A percentile compares a stretch with the other conserved stretches of the same genome.
Conservation (phyloP, 2,329 filamentous ascomycete genomes). For the Rhinocladiella mackenziei region DNA sequence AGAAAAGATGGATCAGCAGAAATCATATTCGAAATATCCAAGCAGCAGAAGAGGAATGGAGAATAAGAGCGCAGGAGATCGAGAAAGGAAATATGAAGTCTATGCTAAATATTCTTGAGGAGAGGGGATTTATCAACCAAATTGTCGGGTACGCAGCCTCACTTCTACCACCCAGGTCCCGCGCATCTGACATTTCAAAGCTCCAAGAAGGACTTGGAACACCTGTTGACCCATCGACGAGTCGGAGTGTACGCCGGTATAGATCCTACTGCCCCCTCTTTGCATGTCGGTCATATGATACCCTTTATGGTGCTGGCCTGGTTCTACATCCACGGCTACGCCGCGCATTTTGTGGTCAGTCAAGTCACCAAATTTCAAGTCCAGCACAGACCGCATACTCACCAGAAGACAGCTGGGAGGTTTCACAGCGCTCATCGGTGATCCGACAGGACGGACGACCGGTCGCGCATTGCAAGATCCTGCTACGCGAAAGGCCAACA, state of each 20-base stretch:
- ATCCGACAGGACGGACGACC: conserved; percentile 44
- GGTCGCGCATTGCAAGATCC: conserved; percentile 38
- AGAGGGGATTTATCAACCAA: conserved; percentile 45
- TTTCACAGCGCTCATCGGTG: conserved; percentile 45
- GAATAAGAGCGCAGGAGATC: conserved; percentile 40
- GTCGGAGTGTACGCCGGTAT: conserved; percentile 47
- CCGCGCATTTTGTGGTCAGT: conserved; percentile 44
- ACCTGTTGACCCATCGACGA: conserved; percentile 44
- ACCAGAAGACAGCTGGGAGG: conserved; percentile 42
- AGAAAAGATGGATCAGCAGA: conserved; percentile 38
- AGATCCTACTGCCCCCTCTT: conserved; percentile 48
- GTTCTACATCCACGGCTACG: conserved; percentile 48
- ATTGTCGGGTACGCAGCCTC: conserved; percentile 41
- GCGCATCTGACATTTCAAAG: conserved; percentile 29
- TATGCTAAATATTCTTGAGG: conserved; percentile 44
- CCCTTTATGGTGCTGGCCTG: conserved; percentile 50
- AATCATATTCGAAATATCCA: conserved; percentile 37
- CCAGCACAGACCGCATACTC: conserved; percentile 13
- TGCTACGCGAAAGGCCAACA: conserved; percentile 43
- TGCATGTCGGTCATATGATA: conserved; percentile 50
- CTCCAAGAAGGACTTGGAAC: conserved; percentile 42
- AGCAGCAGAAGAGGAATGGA: conserved; percentile 42
- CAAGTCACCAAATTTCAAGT: not conserved
- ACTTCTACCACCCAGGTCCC: not conserved
- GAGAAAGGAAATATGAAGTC: conserved; percentile 42